Conservation (phyloP, 352 stramenopile genomes). For the Phytophthora aleatoria region DNA sequence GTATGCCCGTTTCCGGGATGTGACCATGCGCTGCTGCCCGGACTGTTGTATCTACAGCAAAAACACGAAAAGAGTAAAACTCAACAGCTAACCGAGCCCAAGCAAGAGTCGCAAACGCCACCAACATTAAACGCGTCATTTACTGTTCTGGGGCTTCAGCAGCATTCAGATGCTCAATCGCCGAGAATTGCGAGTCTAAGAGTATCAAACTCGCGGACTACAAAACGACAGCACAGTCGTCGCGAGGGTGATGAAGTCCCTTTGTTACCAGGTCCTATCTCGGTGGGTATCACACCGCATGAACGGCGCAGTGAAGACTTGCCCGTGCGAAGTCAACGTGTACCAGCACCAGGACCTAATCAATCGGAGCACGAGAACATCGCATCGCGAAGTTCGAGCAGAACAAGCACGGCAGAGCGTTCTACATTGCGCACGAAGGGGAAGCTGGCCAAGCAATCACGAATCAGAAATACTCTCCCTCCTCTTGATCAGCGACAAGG, state of each 20-base stretch:
- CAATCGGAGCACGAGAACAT: slow-evolving; percentile 20
- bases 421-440: slow-evolving; percentile 1
- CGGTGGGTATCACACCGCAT: slow-evolving; percentile 8
- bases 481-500: slow-evolving; percentile 14
- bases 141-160: slow-evolving; percentile 27
- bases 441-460: slow-evolving; percentile 6
- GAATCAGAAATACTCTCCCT: slow-evolving; percentile 3
- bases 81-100: neutral
- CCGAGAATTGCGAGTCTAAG: neutral
- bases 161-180: slow-evolving; percentile 1
- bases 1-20: slow-evolving; percentile 56
- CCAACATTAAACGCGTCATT: slow-evolving; percentile 17
- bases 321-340: slow-evolving; percentile 7
- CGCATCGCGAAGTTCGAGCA: neutral
- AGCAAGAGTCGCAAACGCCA: neutral
- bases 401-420: neutral
- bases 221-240: neutral
- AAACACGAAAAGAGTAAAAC: slow-evolving; percentile 22
- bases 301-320: neutral
- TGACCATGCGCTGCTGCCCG: slow-evolving; percentile 61
- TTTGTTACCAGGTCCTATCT: slow-evolving; percentile 11
- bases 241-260: slow-evolving; percentile 1
- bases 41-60: slow-evolving; percentile 46
- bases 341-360: slow-evolving; percentile 6
- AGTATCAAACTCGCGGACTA: neutral